Base-by-base conservation (phyloP, 129 eudicot genomes). In the Escallonia herrerae region DNA sequence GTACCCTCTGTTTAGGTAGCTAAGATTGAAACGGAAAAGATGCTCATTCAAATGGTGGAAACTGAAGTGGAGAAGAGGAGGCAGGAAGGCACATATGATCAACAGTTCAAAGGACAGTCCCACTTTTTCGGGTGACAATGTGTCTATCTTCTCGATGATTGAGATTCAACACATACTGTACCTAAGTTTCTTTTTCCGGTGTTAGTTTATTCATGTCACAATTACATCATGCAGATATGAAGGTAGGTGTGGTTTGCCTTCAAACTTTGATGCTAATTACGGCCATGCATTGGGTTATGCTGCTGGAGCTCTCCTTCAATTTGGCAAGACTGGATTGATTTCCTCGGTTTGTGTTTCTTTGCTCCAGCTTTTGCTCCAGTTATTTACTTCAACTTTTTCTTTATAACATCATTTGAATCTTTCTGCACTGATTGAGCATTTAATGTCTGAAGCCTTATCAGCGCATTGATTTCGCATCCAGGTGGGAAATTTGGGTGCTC, bases 221-320 rank as follows among this genome's bases (percentile, higher is more conserved):
- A 66, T 72, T 15, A 63, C 38, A 57, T 65, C 50, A 15, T 58
- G 63, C 77, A 94, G 99, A 51, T 94, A 94, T 13, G 97, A 94
- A 72, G 99, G 99, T 52, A 86, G 99, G 72, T 94, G 99, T 55
- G 99, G 99, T 63, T 79, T 94, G 70, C 99, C 99, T 38, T 80
- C 97, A 43, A 86, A 80, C 58, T 86, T 94, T 65, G 99, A 94
- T 72, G 72, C 99, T 63, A 84, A 81, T 37, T 94, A 94, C 80
- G 86, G 99, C 72, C 83, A 94, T 71, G 97, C 97, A 53, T 80
- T 94, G 93, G 99, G 99, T 51, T 89, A 77, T 80, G 91, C 77
- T 60, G 99, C 99, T 86, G 99, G 86, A 75, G 95, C 87, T 42
- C 79, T 94, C 42, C 87, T 94, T 68, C 93, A 94, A 10, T 74